Percentiles rank a stretch among this genome's conserved stretches.
Evolutionary conservation across 2,329 filamentous ascomycete species (phyloP).

Genomic region (Colletotrichum cereale): DNA sequence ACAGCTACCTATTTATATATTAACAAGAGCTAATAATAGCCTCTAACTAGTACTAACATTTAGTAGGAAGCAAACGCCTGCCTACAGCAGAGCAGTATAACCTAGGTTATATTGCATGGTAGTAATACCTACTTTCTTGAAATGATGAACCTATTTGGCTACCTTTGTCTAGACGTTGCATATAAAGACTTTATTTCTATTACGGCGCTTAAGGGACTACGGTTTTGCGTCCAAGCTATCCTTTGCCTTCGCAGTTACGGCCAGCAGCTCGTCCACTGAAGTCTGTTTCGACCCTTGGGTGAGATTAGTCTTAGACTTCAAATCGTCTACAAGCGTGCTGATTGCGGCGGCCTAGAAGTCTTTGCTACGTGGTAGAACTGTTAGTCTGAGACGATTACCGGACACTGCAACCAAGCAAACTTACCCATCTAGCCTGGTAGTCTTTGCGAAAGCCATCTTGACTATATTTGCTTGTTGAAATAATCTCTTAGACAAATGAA

Average conservation of each 20-base stretch:
- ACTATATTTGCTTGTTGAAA: too few relatives aligned
- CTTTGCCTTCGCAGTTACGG: background rate
- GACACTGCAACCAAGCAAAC: too few relatives aligned
- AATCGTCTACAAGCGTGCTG: background rate
- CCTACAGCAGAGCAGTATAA: slow-evolving; percentile 47
- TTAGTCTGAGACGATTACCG: too few relatives aligned
- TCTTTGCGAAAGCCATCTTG: background rate
- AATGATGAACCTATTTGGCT: slow-evolving; percentile 45
- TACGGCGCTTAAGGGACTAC: background rate
- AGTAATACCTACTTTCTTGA: slow-evolving; percentile 46
- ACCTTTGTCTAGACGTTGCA: slow-evolving; percentile 31
- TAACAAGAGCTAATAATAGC: background rate
- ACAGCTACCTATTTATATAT: background rate
- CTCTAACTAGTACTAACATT: slow-evolving; percentile 43
- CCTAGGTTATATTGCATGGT: slow-evolving; percentile 45
- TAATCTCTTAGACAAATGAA: too few relatives aligned
- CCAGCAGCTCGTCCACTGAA: background rate
- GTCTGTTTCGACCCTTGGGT: background rate
- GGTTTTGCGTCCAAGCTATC: background rate
- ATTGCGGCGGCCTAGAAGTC: background rate
- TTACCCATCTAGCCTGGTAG: background rate
- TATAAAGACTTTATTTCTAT: slow-evolving; percentile 11
- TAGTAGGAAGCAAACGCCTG: slow-evolving; percentile 46
- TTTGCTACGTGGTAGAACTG: background rate
- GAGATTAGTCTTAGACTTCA: background rate